Conservation (phyloP, 2,329 filamentous ascomycete genomes). For the Cercospora nicotianae region DNA sequence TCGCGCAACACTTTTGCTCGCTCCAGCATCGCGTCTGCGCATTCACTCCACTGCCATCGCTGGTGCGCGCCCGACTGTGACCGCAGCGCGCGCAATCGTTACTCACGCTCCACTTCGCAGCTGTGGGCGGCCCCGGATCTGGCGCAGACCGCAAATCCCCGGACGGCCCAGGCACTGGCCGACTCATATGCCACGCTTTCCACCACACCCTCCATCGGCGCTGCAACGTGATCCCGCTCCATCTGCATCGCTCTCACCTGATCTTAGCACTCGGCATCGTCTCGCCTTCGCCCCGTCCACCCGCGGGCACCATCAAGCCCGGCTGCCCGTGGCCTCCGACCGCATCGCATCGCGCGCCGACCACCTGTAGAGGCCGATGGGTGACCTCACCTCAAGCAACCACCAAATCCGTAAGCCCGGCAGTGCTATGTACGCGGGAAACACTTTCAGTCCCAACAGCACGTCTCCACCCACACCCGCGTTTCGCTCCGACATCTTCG, state of each 20-base stretch:
- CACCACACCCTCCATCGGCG: neutral
- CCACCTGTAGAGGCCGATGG: slow-evolving; percentile 21
- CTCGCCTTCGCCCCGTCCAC: neutral
- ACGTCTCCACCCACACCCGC: slow-evolving; percentile 27
- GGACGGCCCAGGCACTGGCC: neutral
- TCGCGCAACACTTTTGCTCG: neutral
- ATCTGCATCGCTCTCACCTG: neutral
- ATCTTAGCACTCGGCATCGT: neutral
- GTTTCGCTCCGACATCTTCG: slow-evolving; percentile 42
- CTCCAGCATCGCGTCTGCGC: neutral
- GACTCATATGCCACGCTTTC: slow-evolving; percentile 10
- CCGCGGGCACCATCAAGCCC: neutral
- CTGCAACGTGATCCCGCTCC: neutral
- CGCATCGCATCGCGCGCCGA: neutral
- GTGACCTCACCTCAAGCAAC: slow-evolving; percentile 21
- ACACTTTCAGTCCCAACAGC: slow-evolving; percentile 21
- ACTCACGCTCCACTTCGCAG: neutral
- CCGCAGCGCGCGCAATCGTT: neutral
- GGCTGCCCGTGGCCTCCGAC: slow-evolving; percentile 2
- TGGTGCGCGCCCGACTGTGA: neutral
- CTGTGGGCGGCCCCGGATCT: neutral
- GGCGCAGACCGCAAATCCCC: neutral
- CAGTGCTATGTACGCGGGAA: slow-evolving; percentile 26
- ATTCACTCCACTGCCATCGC: neutral
- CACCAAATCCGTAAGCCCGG: slow-evolving; percentile 17